Base-by-base conservation (phyloP, 495 filamentous ascomycete species). In the Neurospora discreta region DNA sequence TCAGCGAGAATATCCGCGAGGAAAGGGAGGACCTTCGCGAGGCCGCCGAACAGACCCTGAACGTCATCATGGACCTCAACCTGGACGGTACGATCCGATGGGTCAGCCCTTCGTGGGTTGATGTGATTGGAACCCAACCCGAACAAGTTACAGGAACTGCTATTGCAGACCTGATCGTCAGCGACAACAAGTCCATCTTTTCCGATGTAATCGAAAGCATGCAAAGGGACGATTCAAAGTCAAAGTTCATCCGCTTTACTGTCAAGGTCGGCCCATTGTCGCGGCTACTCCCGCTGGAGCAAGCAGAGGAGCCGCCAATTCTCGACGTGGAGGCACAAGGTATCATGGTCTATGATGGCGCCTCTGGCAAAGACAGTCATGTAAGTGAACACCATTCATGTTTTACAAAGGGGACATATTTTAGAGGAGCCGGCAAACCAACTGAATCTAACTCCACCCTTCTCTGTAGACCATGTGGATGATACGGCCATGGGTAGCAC, bases 81-180 rank as follows among this genome's bases (percentile, higher is more conserved):
- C 85, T 98, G 68, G 92, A 97, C 75, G 93, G 93, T 68, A 90
- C 87, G 44, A 91, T 99, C 75, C 89, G 92, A 78, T 98, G 96
- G 93, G 94, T 95, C 72, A 98, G 95, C 81, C 92, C 93, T 10
- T 97, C 94, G n/a, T 99, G 95, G 95, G 88, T 88, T 71, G 93
- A 97, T 76, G 92, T 99, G 60, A 90, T 98, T 67, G 95, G 95
- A 68, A 93, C 92, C 5, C 76, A 86, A 52, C 88, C 89, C 20
- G 88, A 91, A 18, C 87, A 90, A 15, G 90, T 98, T 68, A 84
- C 91, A 69, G 92, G 92, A 68, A 91, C 87, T 69, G 82, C 90
- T 68, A 93, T 99, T 73, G 86, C 92, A 39, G 92, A 97, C 43
- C 78, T 98, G 26, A 83, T 98, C 39, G 81, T 96, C 69, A 82